Evolutionary conservation across 805 yeast species (phyloP), one percentile per base, ranked within the genome.

Genomic region (Wickerhamomyces pijperi): DNA sequence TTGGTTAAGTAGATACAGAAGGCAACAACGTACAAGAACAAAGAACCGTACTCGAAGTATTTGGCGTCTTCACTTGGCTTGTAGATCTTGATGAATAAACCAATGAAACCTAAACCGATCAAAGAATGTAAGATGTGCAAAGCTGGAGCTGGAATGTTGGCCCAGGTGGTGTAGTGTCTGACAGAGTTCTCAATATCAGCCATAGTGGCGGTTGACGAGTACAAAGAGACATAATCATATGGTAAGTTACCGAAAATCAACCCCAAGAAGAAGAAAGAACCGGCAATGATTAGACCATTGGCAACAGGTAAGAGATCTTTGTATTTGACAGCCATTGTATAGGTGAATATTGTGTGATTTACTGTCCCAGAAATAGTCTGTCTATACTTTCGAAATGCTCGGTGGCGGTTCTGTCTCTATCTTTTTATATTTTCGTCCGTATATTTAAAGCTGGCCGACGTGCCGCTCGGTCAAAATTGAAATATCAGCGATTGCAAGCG

Each of bases 21-120:
- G 16, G 82, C 82, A 29, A 78, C 64, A 58, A 87, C 79, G 56
- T 72, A 73, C 42, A 84, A 70, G n/a, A 75, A 76, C 48, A 88
- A 65, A 11, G 94, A 68, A 34, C 88, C 94, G 50, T 94, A 95
- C 60, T 90, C 98, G 56, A 92, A 90, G 56, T 80, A 72, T 58
- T 82, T 79, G 51, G 83, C 71, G 36, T 90, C 94, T 38, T 82
- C 90, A 35, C 73, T 57, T n/a, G 97, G 97, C 62, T 81, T 82
- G 65, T 80, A 86, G 41, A 90, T 70, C 65, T 86, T 86, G 55
- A 82, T 70, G 47, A 80, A 66, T 41, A 78, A 65, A 5, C 95
- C 95, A 36, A 74, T 34, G 40, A 86, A 67, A 3, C 94, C 97
- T 21, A 87, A 37, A 1, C 55, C 67, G 34, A 77, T 58, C 38